Base-by-base conservation (phyloP, 495 filamentous ascomycete genomes). In the Staphylotrichum longicolle region DNA sequence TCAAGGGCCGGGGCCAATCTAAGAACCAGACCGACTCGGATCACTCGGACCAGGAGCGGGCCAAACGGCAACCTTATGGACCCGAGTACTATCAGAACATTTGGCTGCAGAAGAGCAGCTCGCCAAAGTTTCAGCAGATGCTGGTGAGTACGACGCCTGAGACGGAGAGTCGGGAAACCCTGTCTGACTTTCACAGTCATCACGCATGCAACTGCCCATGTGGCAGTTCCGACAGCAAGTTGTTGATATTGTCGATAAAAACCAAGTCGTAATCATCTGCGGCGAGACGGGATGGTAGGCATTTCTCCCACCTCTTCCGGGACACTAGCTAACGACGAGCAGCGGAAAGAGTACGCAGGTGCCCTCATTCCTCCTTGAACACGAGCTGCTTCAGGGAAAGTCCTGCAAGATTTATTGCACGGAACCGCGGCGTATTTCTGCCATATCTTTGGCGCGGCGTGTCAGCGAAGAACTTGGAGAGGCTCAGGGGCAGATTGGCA, bases 401-500 rank as follows among this genome's bases (percentile, higher is more conserved):
- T 76, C 82, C 12, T 97, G 93, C 76, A 97, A 93, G 70, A 86
- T 98, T 15, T 97, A 93, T 72, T 95, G 93, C 69, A 96, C 94
- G 0, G 91, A 98, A 70, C 94, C 94, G n/a, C 86, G 94, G 10
- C 83, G 94, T 69, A 98, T 98, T 62, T 98, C 94, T 5, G 94
- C 94, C 7, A 91, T 98, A 30, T 96, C 93, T 14, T 78, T 98
- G 34, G 94, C 94, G 27, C 82, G 87, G 33, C 85, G 94, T 68
- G 94, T 98, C 3, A 95, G 91, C 60, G 91, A 97, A 75, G 94
- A 98, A 69, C 80, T 98, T 3, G 94, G 94, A 4, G 94, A 98
- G 71, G 80, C 78, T 32, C 89, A 87, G 67, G 80, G 82, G 50
- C 92, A 96, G 58, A 69, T 97, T 35, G 94, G 94, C 30, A 96